Evolutionary conservation across 1,284 basidiomycete genomes (phyloP).

Genomic region (Phenoliferia sp.): DNA sequence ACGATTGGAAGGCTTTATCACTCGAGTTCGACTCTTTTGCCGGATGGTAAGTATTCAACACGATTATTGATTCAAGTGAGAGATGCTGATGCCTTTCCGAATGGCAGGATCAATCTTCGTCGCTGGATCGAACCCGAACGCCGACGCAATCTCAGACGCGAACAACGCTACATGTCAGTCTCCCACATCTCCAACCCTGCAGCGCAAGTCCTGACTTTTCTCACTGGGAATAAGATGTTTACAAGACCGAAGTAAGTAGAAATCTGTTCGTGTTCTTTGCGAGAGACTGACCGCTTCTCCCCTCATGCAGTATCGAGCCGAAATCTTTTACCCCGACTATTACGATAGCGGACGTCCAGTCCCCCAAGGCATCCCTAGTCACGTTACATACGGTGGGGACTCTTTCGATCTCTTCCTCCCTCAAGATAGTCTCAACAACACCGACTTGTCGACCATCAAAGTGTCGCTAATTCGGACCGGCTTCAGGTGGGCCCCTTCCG

Average conservation of each 20-base stretch:
- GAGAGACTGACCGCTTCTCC: background rate
- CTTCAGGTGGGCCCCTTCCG: too few species aligned
- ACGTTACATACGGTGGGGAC: constrained; percentile 15
- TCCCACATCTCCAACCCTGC: background rate
- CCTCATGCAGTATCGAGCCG: constrained; percentile 12
- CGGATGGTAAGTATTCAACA: constrained; percentile 34
- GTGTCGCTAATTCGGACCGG: constrained; percentile 41
- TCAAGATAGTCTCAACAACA: background rate
- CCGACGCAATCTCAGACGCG: constrained; percentile 16
- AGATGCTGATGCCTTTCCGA: constrained; percentile 21
- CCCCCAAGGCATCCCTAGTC: constrained; percentile 1
- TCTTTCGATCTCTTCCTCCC: constrained; percentile 11
- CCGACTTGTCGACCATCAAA: constrained; percentile 32
- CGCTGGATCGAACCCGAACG: constrained; percentile 74
- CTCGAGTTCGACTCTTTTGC: constrained; percentile 43
- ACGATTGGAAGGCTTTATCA: constrained; percentile 43
- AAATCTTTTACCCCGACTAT: constrained; percentile 27
- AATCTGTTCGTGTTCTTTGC: constrained; percentile 38
- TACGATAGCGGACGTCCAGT: constrained; percentile 8
- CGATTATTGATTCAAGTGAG: constrained; percentile 38
- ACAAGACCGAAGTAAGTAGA: constrained; percentile 30
- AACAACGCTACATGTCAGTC: constrained; percentile 11
- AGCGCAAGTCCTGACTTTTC: background rate
- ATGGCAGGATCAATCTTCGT: constrained; percentile 57
- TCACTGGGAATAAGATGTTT: background rate